Evolutionary conservation across 2,329 filamentous ascomycete genomes (phyloP).

Genomic region (Colletotrichum sp.): DNA sequence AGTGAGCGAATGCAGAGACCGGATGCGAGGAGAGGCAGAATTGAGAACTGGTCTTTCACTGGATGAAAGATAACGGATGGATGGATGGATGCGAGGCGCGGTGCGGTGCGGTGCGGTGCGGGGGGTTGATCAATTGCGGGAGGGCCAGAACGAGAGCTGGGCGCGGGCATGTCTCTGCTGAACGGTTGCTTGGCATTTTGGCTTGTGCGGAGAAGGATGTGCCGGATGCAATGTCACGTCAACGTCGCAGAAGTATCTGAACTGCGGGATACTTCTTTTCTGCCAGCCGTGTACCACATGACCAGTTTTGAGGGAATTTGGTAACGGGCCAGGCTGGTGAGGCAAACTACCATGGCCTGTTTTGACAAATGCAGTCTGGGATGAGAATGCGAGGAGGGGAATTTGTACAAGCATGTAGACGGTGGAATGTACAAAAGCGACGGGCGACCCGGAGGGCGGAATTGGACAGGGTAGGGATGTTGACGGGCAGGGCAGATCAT

Average conservation of each 20-base stretch:
- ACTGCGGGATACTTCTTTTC: background rate
- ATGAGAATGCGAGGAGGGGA: background rate
- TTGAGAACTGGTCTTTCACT: background rate
- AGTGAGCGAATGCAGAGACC: background rate
- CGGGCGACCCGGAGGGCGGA: background rate
- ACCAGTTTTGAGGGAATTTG: background rate
- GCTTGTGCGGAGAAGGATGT: background rate
- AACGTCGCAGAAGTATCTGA: background rate
- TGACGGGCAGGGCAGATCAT: slow-evolving; percentile 14
- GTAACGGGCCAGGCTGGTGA: background rate
- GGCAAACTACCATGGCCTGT: background rate
- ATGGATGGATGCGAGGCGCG: background rate
- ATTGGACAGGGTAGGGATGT: slow-evolving; percentile 12
- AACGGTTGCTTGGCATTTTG: background rate
- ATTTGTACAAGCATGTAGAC: background rate
- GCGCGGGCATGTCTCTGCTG: background rate
- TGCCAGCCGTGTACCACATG: background rate
- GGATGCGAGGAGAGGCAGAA: background rate
- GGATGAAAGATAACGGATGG: background rate
- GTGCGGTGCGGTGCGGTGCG: background rate
- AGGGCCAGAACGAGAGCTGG: background rate
- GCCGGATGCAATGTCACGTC: background rate
- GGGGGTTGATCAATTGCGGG: background rate
- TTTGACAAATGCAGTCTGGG: background rate
- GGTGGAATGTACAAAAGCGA: background rate